Evolutionary conservation across 73 alveolate genomes (phyloP).

Genomic region (Blepharisma stoltei): DNA sequence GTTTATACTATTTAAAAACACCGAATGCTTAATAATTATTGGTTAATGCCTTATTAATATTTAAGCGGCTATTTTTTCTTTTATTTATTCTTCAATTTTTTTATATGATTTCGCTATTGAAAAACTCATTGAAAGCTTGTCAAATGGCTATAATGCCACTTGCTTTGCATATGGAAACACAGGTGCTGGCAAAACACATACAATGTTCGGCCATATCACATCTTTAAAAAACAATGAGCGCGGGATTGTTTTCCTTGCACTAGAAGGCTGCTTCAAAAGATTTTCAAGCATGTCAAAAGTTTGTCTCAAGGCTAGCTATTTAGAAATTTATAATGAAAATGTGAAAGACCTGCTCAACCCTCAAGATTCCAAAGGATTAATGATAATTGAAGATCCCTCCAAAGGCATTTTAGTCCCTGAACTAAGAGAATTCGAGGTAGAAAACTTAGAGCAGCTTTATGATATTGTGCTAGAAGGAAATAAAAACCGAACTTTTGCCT

Average conservation of each 20-base stretch:
- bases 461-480: slow-evolving; percentile 41
- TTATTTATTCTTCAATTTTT: too few species aligned
- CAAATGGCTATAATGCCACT: slow-evolving; percentile 37
- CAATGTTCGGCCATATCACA: slow-evolving; percentile 46
- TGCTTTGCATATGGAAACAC: slow-evolving; percentile 46
- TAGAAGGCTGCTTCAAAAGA: slow-evolving; percentile 32
- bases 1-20: too few species aligned
- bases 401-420: slow-evolving; percentile 63
- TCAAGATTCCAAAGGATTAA: slow-evolving; percentile 51
- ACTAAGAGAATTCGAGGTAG: slow-evolving; percentile 11
- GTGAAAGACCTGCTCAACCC: slow-evolving; percentile 44
- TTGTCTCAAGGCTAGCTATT: slow-evolving; percentile 50
- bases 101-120: background rate
- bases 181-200: slow-evolving; percentile 54
- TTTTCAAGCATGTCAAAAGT: slow-evolving; percentile 7
- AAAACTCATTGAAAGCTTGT: slow-evolving; percentile 11
- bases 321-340: slow-evolving; percentile 63
- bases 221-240: slow-evolving; percentile 34
- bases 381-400: slow-evolving; percentile 70
- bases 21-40: too few species aligned
- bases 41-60: too few species aligned
- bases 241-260: slow-evolving; percentile 44
- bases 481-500: slow-evolving; percentile 71
- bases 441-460: slow-evolving; percentile 1
- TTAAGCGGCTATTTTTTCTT: too few species aligned